Conservation (phyloP, 805 yeast species). For the Hyphopichia homilentoma region DNA sequence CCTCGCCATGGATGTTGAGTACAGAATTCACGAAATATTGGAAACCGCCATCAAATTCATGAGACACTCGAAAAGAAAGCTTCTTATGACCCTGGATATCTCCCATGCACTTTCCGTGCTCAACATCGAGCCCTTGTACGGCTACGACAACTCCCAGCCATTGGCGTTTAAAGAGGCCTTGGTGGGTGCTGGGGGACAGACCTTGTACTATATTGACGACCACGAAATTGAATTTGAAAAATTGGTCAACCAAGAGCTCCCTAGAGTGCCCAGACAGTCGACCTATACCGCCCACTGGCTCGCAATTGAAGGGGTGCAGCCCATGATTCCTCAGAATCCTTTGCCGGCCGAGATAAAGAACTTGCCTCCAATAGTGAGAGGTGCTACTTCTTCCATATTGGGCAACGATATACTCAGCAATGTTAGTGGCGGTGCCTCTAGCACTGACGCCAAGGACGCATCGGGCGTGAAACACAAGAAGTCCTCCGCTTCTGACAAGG, state of each 20-base stretch:
- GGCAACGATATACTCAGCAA: slow-evolving; percentile 37
- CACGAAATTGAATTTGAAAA: slow-evolving; percentile 92
- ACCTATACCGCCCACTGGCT: slow-evolving; percentile 96
- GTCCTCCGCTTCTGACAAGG: slow-evolving; percentile 35
- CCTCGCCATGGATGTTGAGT: slow-evolving; percentile 98
- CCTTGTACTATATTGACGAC: slow-evolving; percentile 88
- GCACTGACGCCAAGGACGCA: slow-evolving; percentile 9
- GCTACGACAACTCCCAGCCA: slow-evolving; percentile 72
- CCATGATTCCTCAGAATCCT: slow-evolving; percentile 96
- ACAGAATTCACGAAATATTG: slow-evolving; percentile 88
- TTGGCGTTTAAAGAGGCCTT: slow-evolving; percentile 81
- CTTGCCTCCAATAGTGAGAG: slow-evolving; percentile 74
- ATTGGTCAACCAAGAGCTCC: slow-evolving; percentile 87
- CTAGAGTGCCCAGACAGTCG: slow-evolving; percentile 89
- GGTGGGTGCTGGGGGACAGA: slow-evolving; percentile 83
- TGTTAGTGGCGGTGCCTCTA: slow-evolving; percentile 20
- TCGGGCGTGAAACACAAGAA: slow-evolving; percentile 11
- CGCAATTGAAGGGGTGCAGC: slow-evolving; percentile 98
- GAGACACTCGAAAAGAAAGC: slow-evolving; percentile 86
- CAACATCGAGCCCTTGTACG: slow-evolving; percentile 92
- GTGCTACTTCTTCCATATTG: slow-evolving; percentile 59
- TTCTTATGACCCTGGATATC: slow-evolving; percentile 77
- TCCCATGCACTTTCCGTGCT: slow-evolving; percentile 77
- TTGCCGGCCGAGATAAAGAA: slow-evolving; percentile 71
- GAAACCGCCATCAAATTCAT: slow-evolving; percentile 96